phyloP scores from a whole-genome alignment of 108 stramenopile genomes.

The Seminavis robusta region DNA sequence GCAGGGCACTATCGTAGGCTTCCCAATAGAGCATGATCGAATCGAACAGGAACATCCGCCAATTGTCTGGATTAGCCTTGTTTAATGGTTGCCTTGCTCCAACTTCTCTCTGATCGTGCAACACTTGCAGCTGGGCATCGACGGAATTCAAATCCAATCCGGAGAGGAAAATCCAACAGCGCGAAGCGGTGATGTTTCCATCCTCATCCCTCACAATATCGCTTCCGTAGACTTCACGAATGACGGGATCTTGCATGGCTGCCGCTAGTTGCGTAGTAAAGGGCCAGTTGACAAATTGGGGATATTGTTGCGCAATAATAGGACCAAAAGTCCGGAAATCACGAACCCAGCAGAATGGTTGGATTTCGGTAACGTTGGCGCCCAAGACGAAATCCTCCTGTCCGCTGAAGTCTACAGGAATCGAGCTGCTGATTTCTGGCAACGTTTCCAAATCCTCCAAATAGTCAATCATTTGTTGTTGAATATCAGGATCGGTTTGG shows the following conservation, averaged over 20 bases:
- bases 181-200: conserved; percentile 11
- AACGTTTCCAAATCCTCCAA: conserved; percentile 19
- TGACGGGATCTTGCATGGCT: conserved; percentile 9
- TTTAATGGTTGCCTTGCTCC: conserved; percentile 7
- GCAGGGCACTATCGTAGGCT: too few species aligned
- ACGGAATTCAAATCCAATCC: conserved; percentile 12
- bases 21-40: too few species aligned
- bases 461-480: conserved; percentile 18
- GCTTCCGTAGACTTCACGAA: conserved; percentile 8
- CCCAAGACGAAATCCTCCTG: too few species aligned
- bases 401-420: too few species aligned
- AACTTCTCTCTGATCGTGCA: conserved; percentile 11
- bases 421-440: too few species aligned
- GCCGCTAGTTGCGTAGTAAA: conserved; percentile 10
- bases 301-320: too few species aligned
- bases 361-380: too few species aligned
- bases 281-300: too few species aligned
- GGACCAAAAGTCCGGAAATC: too few species aligned
- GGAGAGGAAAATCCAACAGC: conserved; percentile 6
- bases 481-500: conserved; percentile 9
- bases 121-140: conserved; percentile 2
- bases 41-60: too few species aligned
- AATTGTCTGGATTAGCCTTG: background rate
- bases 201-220: conserved; percentile 14
- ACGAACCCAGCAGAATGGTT: too few species aligned